Evolutionary conservation across 2,329 filamentous ascomycete genomes (phyloP), one percentile per base, ranked within the genome.

Genomic region (Pestalotiopsis sp.): DNA sequence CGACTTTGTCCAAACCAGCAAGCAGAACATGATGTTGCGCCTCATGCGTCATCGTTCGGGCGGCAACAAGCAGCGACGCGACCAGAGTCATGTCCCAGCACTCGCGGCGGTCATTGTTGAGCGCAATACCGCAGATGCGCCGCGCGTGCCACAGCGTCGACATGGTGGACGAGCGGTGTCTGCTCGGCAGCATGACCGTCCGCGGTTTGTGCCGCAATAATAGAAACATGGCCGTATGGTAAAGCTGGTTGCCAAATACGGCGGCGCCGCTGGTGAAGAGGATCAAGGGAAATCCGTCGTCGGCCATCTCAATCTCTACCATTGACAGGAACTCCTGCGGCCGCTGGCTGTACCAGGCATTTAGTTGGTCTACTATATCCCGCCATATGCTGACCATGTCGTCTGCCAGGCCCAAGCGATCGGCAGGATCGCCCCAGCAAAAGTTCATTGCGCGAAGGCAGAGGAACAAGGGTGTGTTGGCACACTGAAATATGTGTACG

Each of bases 151-250:
- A 85, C 9, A 85, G 73, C 0, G 80, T 76, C 1, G 84, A 85
- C 69, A 79, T 75, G 1, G 77, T 66, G 66, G 68, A 77, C 62
- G 71, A 79, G 70, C 68, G 70, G 30, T 62, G 74, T 7, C 76
- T 74, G 24, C 75, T 74, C 13, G 75, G 71, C 1, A 76, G 72
- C 7, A 74, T 75, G 3, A 81, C 73, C 2, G 81, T 83, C 4
- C 82, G 80, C 20, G 86, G 86, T 68, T 82, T 83, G 71, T 83
- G 81, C 67, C 83, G 83, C 20, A 88, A 79, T 66, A 88, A 75
- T 0, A 87, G 73, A 7, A 87, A 73, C 78, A 85, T 85, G 2
- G 85, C 84, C 0, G 85, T 85, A 70, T 88, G 86, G 71, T 87
- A 88, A 2, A 88, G 76, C 70, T 88, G 85, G 68, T 87, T 88